These are phyloP conservation scores for Thalassiosira profunda DNA, from an alignment of 108 stramenopile genomes.

Conservation along the genomic window DNA sequence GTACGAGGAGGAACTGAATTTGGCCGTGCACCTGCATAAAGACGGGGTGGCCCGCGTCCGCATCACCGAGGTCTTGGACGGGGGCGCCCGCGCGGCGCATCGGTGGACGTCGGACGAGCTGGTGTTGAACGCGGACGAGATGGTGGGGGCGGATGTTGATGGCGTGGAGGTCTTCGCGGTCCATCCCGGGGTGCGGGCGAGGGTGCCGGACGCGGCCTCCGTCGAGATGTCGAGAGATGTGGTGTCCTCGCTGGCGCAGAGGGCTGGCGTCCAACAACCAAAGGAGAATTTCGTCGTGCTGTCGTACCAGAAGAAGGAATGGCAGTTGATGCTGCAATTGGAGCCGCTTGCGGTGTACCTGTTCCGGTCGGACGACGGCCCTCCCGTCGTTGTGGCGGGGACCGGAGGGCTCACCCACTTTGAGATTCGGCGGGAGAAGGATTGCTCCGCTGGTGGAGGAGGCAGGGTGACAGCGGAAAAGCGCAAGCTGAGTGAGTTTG, in stretches of 20 bases:
- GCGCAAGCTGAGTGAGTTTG: slow-evolving; percentile 24
- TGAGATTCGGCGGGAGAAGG: slow-evolving; percentile 81
- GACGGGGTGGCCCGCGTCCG: slow-evolving; percentile 86
- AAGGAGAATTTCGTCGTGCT: slow-evolving; percentile 44
- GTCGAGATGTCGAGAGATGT: not conserved
- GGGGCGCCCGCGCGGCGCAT: slow-evolving; percentile 36
- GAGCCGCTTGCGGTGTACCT: slow-evolving; percentile 75
- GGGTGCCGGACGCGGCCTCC: not conserved
- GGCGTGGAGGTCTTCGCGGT: slow-evolving; percentile 36
- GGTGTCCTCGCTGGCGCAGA: slow-evolving; percentile 26
- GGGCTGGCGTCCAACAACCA: slow-evolving; percentile 10
- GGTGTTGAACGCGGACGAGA: slow-evolving; percentile 75
- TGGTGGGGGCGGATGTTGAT: slow-evolving; percentile 44
- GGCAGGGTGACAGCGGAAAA: not conserved
- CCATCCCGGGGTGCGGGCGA: slow-evolving; percentile 14
- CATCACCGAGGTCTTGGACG: slow-evolving; percentile 73
- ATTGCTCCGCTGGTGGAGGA: slow-evolving; percentile 5
- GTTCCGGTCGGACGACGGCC: slow-evolving; percentile 60
- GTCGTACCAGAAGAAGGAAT: slow-evolving; percentile 38
- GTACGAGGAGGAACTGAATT: slow-evolving; percentile 61
- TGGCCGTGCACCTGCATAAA: slow-evolving; percentile 62
- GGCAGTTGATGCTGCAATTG: slow-evolving; percentile 65
- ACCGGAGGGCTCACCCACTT: slow-evolving; percentile 81
- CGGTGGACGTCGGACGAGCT: slow-evolving; percentile 89
- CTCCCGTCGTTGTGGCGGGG: slow-evolving; percentile 71